phyloP scores from a whole-genome alignment of 257 asterid species.

The Gardenia jasminoides region DNA sequence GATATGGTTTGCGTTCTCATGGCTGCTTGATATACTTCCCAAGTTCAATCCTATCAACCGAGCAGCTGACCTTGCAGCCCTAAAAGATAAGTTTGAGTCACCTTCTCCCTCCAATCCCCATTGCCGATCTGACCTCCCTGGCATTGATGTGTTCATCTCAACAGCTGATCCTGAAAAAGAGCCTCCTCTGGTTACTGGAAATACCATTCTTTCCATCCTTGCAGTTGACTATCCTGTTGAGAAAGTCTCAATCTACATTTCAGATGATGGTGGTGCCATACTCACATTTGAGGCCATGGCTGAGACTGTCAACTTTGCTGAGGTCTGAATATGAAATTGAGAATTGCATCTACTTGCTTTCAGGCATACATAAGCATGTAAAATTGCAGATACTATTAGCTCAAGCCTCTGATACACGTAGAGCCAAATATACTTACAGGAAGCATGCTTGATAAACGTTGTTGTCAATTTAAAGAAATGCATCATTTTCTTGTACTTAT shows the following conservation, averaged over 20 bases:
- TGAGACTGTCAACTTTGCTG: conserved; percentile 85
- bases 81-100: conserved; percentile 74
- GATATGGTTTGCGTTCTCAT: conserved; percentile 92
- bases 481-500: neutral
- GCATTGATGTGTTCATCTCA: conserved; percentile 81
- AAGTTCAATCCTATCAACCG: conserved; percentile 91
- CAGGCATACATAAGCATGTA: neutral
- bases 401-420: neutral
- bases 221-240: conserved; percentile 88
- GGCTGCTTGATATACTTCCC: conserved; percentile 92
- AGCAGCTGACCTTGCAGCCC: conserved; percentile 64
- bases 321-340: conserved; percentile 40
- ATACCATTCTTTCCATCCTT: conserved; percentile 78
- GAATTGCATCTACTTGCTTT: neutral
- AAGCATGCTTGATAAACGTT: neutral
- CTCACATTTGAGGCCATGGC: conserved; percentile 98
- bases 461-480: neutral
- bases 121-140: conserved; percentile 93
- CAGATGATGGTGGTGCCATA: conserved; percentile 93
- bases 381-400: neutral
- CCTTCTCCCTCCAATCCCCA: conserved; percentile 57
- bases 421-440: neutral
- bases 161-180: conserved; percentile 97
- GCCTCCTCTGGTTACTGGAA: conserved; percentile 87
- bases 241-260: conserved; percentile 73